These are phyloP conservation scores for Acanthamoeba culbertsoni DNA, from an alignment of 208 protist genomes.

Conservation along the genomic window DNA sequence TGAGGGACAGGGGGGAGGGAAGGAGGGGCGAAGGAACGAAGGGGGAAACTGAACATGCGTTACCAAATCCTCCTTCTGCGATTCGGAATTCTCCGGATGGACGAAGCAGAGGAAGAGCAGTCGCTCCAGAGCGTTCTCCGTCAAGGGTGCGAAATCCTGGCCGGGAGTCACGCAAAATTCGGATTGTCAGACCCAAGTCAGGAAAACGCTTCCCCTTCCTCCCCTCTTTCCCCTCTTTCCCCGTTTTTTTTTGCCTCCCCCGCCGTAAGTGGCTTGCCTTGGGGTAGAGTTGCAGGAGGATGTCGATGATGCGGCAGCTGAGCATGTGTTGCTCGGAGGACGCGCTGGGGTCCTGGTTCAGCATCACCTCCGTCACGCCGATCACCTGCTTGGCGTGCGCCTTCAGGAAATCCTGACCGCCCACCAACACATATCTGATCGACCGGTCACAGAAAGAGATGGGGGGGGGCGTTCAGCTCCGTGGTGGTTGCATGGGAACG, in stretches of 20 bases:
- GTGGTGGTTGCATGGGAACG: neutral
- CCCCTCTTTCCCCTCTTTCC: too few species aligned
- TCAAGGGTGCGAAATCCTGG: neutral
- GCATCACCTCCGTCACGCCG: neutral
- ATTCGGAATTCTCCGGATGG: neutral
- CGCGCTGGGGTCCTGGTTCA: neutral
- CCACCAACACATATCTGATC: neutral
- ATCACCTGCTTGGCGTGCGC: constrained; percentile 20
- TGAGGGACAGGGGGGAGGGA: neutral
- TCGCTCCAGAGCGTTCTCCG: neutral
- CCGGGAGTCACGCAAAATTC: neutral
- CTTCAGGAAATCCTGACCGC: constrained; percentile 7
- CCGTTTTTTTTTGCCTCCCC: too few species aligned
- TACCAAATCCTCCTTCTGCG: neutral
- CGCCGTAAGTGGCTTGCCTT: neutral
- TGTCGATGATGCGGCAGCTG: neutral
- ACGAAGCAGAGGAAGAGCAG: constrained; percentile 24
- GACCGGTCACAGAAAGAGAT: too few species aligned
- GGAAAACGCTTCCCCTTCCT: too few species aligned
- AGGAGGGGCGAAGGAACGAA: too few species aligned
- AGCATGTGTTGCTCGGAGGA: constrained; percentile 2
- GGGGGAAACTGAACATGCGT: too few species aligned
- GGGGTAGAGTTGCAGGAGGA: constrained; percentile 12
- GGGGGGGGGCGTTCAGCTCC: neutral
- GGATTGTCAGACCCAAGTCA: too few species aligned